Conservation (phyloP, 805 yeast genomes). For the Torulaspora gathmanii region DNA sequence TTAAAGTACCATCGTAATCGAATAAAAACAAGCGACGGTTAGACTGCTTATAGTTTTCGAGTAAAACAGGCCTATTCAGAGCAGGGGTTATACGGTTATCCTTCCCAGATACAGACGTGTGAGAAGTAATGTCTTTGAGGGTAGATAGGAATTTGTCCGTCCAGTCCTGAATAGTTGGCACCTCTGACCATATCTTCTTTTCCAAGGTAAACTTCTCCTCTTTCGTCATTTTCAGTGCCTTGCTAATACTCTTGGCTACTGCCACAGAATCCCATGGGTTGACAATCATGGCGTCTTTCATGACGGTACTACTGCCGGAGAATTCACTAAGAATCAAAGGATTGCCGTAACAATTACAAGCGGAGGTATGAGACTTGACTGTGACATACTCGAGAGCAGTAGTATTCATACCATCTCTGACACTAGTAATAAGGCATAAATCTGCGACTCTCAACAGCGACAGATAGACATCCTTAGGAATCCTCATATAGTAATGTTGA, state of each 20-base stretch:
- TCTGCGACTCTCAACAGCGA: conserved; percentile 89
- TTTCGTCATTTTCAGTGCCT: conserved; percentile 53
- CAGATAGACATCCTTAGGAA: conserved; percentile 81
- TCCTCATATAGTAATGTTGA: conserved; percentile 85
- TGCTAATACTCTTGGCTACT: conserved; percentile 77
- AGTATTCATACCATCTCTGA: conserved; percentile 95
- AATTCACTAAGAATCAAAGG: conserved; percentile 90
- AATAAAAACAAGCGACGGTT: conserved; percentile 73
- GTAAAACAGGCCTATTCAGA: conserved; percentile 63
- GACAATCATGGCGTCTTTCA: conserved; percentile 70
- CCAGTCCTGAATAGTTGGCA: conserved; percentile 79
- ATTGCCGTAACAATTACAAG: conserved; percentile 38
- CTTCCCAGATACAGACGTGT: conserved; percentile 16
- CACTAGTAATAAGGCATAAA: conserved; percentile 79
- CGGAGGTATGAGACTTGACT: conserved; percentile 57
- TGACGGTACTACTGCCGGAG: conserved; percentile 76
- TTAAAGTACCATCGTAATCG: conserved; percentile 96
- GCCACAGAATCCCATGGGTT: conserved; percentile 98
- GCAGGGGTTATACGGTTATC: conserved; percentile 65
- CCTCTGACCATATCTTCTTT: conserved; percentile 54
- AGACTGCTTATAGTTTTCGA: conserved; percentile 55
- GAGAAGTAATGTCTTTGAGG: conserved; percentile 40
- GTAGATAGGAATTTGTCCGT: conserved; percentile 55
- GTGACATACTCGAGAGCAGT: conserved; percentile 89
- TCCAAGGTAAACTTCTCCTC: conserved; percentile 46